phyloP scores from a whole-genome alignment of 2,329 filamentous ascomycete genomes.

The Salinomyces thailandicus region DNA sequence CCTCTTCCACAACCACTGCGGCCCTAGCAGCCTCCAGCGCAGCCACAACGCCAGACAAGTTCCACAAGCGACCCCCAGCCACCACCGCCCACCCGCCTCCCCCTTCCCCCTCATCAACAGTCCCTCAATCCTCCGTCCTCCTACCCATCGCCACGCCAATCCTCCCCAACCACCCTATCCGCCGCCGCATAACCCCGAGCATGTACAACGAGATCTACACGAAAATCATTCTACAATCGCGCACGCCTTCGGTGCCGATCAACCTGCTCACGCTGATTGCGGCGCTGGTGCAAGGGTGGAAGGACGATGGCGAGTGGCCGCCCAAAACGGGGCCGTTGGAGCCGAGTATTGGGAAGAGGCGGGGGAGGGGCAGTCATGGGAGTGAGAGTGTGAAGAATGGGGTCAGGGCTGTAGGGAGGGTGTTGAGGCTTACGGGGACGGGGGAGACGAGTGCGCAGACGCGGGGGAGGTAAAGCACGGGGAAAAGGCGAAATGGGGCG shows the following conservation, averaged over 20 bases:
- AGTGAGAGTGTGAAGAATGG: constrained; percentile 28
- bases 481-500: too few relatives aligned
- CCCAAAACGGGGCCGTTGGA: constrained; percentile 47
- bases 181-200: constrained; percentile 60
- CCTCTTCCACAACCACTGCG: constrained; percentile 21
- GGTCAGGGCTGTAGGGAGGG: constrained; percentile 36
- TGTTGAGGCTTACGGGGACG: constrained; percentile 25
- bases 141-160: constrained; percentile 65
- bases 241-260: constrained; percentile 78
- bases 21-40: constrained; percentile 3
- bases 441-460: constrained; percentile 1
- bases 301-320: constrained; percentile 87
- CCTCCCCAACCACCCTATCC: constrained; percentile 66
- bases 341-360: constrained; percentile 33
- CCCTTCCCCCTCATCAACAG: constrained; percentile 6
- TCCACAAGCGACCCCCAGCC: constrained; percentile 1
- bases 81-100: constrained; percentile 6
- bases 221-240: constrained; percentile 69
- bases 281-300: constrained; percentile 82
- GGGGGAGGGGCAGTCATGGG: constrained; percentile 11
- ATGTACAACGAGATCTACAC: constrained; percentile 78
- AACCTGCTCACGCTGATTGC: constrained; percentile 73
- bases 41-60: constrained; percentile 13
- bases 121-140: constrained; percentile 27
- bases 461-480: too few relatives aligned